phyloP scores from a whole-genome alignment of 2,329 filamentous ascomycete genomes.

The Teratosphaeria viscida region DNA sequence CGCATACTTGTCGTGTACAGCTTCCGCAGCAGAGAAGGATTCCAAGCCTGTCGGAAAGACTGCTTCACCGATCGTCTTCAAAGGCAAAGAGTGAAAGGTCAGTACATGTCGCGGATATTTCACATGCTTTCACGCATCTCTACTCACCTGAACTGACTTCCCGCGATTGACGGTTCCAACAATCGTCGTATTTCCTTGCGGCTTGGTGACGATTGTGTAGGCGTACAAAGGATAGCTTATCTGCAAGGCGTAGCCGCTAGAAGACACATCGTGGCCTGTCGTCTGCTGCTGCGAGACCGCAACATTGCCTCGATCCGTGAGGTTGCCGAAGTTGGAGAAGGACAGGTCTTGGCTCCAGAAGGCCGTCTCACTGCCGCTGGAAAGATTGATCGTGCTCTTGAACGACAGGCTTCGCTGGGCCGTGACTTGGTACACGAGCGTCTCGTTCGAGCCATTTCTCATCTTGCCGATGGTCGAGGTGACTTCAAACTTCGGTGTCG shows the following conservation, averaged over 20 bases:
- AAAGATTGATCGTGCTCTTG: constrained; percentile 42
- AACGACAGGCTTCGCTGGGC: constrained; percentile 48
- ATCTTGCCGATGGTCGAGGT: constrained; percentile 39
- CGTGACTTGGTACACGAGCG: constrained; percentile 43
- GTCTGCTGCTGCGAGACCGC: constrained; percentile 45
- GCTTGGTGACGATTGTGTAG: constrained; percentile 40
- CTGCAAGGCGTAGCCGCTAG: constrained; percentile 27
- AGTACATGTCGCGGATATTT: too few relatives aligned
- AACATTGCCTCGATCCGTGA: constrained; percentile 44
- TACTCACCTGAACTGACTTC: constrained; percentile 34
- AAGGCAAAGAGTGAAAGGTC: too few relatives aligned
- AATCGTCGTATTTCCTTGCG: constrained; percentile 34
- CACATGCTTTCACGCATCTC: too few relatives aligned
- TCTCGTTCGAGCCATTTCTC: constrained; percentile 46
- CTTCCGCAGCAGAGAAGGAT: constrained; percentile 34
- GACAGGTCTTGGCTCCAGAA: constrained; percentile 51
- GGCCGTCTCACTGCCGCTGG: constrained; percentile 31
- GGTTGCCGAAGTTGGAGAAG: constrained; percentile 46
- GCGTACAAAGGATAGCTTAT: constrained; percentile 54
- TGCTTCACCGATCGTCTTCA: constrained; percentile 27
- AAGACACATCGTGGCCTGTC: constrained; percentile 36
- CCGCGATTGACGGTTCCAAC: constrained; percentile 39
- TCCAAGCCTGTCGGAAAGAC: constrained; percentile 53
- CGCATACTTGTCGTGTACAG: not conserved
- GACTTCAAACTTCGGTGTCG: constrained; percentile 40